Evolutionary conservation across 805 yeast genomes (phyloP).

Genomic region (Starmerella powellii): DNA sequence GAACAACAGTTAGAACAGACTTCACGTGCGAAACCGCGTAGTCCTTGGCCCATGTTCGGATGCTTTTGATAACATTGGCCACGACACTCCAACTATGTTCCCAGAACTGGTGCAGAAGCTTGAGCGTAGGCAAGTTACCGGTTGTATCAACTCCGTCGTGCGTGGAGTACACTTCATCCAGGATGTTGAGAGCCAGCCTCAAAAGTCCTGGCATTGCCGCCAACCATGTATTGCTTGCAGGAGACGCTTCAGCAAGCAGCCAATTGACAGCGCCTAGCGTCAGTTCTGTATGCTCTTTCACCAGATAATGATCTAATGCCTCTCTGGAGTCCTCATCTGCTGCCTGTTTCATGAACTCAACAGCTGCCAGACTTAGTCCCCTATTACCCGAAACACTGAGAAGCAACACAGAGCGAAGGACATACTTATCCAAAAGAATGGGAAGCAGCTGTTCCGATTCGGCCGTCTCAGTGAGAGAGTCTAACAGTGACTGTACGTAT

Average conservation of each 20-base stretch:
- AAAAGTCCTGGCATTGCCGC: conserved; percentile 14
- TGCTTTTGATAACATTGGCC: conserved; percentile 51
- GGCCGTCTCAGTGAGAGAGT: conserved; percentile 4
- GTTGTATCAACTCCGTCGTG: conserved; percentile 17
- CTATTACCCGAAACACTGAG: conserved; percentile 9
- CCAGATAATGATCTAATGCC: not conserved
- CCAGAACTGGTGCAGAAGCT: conserved; percentile 42
- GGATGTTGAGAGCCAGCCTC: not conserved
- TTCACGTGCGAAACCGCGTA: conserved; percentile 47
- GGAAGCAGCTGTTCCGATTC: not conserved
- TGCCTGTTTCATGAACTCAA: conserved; percentile 11
- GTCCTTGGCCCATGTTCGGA: conserved; percentile 62
- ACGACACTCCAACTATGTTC: conserved; percentile 57
- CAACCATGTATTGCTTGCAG: conserved; percentile 7
- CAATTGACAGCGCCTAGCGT: conserved; percentile 2
- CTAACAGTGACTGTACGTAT: conserved; percentile 5
- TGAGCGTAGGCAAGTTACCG: not conserved
- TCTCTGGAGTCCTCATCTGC: conserved; percentile 4
- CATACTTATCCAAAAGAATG: conserved; percentile 1
- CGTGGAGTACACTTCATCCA: conserved; percentile 14
- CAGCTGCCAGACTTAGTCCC: conserved; percentile 7
- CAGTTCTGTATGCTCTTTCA: conserved; percentile 1
- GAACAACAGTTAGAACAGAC: conserved; percentile 76
- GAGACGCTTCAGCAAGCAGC: conserved; percentile 6
- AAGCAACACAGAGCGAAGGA: conserved; percentile 5